These are phyloP conservation scores for Sclerotinia nivalis DNA, from an alignment of 2,329 filamentous ascomycete species.

Conservation along the genomic window DNA sequence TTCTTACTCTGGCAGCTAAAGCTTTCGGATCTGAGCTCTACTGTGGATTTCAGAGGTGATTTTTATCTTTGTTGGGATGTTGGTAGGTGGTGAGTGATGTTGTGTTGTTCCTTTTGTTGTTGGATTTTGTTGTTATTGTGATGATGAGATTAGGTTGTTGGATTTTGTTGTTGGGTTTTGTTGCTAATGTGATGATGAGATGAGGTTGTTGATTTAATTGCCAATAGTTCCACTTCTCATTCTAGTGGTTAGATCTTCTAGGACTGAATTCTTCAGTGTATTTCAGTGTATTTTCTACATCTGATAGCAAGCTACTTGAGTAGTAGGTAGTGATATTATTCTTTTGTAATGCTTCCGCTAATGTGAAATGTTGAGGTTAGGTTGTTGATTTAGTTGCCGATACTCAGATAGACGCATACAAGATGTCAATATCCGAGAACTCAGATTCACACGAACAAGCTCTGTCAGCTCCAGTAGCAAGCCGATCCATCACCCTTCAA, in stretches of 20 bases:
- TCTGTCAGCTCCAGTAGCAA: background rate
- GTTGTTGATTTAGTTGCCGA: background rate
- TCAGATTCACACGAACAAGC: background rate
- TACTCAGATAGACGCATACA: background rate
- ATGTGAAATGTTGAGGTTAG: background rate
- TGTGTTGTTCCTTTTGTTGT: background rate
- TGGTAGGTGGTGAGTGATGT: background rate
- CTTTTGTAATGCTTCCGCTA: background rate
- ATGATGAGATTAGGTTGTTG: background rate
- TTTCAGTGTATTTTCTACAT: background rate
- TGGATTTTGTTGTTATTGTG: no score
- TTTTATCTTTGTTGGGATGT: background rate
- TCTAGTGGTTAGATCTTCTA: background rate
- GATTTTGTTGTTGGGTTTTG: background rate
- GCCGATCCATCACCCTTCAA: constrained; percentile 10
- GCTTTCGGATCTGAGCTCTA: background rate
- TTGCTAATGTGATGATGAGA: no score
- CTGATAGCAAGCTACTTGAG: background rate
- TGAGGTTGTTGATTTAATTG: no score
- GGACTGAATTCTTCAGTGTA: background rate
- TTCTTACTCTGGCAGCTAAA: background rate
- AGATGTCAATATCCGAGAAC: background rate
- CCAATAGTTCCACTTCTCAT: no score
- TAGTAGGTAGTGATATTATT: background rate
- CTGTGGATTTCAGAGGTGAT: background rate